Evolutionary conservation across 768 basidiomycete genomes (phyloP), one percentile per base, ranked within the genome.

Genomic region (Serendipita indica): DNA sequence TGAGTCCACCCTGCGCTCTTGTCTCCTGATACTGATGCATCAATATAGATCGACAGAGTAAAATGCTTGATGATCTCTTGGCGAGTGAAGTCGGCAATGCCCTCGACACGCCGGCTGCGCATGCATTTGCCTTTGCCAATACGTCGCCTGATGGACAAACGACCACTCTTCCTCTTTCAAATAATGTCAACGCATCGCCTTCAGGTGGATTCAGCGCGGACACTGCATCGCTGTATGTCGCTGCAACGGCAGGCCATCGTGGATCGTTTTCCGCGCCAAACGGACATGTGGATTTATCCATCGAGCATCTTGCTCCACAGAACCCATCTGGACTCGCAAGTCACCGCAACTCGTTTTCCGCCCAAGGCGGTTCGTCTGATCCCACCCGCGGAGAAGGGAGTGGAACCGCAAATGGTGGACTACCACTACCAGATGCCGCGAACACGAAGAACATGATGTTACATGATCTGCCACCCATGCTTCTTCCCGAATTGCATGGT

Each of bases 1-100:
- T 75, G 61, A 62, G 73, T 69, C 35, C 28, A n/a, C 22, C 49
- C 22, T 27, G 10, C 58, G 22, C 39, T 30, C 45, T 59, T 2
- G 28, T 28, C n/a, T 20, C 18, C n/a, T 39, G 28, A 57, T 27
- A 56, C 25, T 32, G 14, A 34, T 18, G 30, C n/a, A 14, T 32
- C 10, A 13, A 37, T 18, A 46, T 20, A 35, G 39, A 41, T 33
- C 57, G 57, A 22, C 60, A 61, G 30, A 58, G 54, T 20, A 60
- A 60, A 46, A 57, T 61, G 39, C 46, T 62, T 3, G 61, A 60
- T 22, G 62, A 62, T 7, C 43, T 62, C 25, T 33, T 62, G 22
- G 54, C 52, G 35, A 37, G 57, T 39, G 62, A 62, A 41, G 57
- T 62, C 1, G 39, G 58, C 14, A 58, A 57, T 18, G 58, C 28